Evolutionary conservation across 192 early-diverging fungal species (phyloP).

Genomic region (Coemansia sp.): DNA sequence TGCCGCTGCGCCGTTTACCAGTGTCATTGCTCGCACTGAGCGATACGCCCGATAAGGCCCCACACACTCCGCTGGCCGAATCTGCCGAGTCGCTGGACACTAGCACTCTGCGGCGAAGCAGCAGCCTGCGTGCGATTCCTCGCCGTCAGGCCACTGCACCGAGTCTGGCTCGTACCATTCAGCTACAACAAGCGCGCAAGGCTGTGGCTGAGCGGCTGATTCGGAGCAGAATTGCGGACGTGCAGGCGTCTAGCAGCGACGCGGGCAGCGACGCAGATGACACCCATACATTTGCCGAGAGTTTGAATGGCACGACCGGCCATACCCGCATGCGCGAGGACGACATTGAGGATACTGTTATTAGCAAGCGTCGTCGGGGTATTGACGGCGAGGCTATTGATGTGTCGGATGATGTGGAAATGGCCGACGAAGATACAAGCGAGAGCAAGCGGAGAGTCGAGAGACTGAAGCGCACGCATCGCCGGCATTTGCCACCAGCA

Average conservation of each 20-base stretch:
- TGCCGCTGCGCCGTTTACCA: conserved; percentile 45
- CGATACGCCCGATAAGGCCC: conserved; percentile 24
- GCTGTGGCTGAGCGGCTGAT: conserved; percentile 44
- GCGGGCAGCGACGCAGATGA: conserved; percentile 3
- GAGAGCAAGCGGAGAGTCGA: neutral
- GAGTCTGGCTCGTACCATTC: conserved; percentile 49
- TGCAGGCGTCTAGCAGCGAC: neutral
- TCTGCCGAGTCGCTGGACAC: conserved; percentile 12
- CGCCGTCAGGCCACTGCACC: conserved; percentile 34
- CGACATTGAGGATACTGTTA: conserved; percentile 9
- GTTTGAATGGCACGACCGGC: conserved; percentile 5
- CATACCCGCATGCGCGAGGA: conserved; percentile 27
- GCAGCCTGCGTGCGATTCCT: conserved; percentile 16
- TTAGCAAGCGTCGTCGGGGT: conserved; percentile 32
- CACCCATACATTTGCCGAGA: neutral
- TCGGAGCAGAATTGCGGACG: conserved; percentile 7
- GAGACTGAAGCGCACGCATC: neutral
- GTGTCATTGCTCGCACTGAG: conserved; percentile 39
- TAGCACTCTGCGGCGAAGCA: conserved; percentile 32
- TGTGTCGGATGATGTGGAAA: conserved; percentile 16
- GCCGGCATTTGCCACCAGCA: conserved; percentile 5
- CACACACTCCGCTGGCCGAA: conserved; percentile 16
- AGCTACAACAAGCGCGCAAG: conserved; percentile 52
- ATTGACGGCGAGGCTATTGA: conserved; percentile 18
- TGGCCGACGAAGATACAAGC: conserved; percentile 3